A percentile compares a stretch with the other conserved stretches of the same genome.
Conservation (phyloP, 768 basidiomycete species). For the Auricularia heimuer region DNA sequence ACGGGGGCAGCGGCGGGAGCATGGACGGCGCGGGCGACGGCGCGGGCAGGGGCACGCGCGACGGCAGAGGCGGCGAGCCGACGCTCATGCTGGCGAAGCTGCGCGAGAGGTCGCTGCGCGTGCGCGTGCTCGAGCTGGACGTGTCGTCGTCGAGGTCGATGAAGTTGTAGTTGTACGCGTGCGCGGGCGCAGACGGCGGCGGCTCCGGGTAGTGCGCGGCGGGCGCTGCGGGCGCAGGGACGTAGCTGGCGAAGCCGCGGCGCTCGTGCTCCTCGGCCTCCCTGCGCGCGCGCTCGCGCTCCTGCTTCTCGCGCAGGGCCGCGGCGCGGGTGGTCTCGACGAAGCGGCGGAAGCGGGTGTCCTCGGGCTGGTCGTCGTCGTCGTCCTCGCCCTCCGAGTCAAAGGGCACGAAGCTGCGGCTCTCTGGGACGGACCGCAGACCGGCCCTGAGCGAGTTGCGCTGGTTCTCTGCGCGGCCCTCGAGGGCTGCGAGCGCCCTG, state of each 20-base stretch:
- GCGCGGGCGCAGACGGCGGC: background rate
- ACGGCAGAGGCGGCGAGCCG: background rate
- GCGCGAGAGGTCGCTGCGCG: background rate
- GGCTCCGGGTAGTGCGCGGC: background rate
- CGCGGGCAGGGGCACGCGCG: background rate
- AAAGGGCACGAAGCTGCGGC: background rate
- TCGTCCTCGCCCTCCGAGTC: background rate
- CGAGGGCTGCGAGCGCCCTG: background rate
- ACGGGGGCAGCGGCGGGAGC: background rate
- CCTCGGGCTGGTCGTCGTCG: background rate
- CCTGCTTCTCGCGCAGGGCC: background rate
- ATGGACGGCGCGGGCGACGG: background rate
- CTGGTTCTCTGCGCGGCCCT: background rate
- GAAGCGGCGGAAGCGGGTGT: background rate
- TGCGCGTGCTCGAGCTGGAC: slow-evolving; percentile 1
- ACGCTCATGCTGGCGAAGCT: background rate
- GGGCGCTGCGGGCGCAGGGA: background rate
- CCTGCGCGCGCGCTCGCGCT: background rate
- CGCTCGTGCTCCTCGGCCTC: background rate
- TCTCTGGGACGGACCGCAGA: background rate
- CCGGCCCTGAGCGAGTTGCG: background rate
- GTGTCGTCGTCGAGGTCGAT: slow-evolving; percentile 1
- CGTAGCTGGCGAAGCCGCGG: background rate
- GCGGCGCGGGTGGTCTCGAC: background rate
- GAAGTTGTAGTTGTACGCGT: background rate